Percentiles rank a stretch among this genome's conserved stretches.
Conservation (phyloP, 805 yeast species). For the Wickerhamiella vanderwaltii region DNA sequence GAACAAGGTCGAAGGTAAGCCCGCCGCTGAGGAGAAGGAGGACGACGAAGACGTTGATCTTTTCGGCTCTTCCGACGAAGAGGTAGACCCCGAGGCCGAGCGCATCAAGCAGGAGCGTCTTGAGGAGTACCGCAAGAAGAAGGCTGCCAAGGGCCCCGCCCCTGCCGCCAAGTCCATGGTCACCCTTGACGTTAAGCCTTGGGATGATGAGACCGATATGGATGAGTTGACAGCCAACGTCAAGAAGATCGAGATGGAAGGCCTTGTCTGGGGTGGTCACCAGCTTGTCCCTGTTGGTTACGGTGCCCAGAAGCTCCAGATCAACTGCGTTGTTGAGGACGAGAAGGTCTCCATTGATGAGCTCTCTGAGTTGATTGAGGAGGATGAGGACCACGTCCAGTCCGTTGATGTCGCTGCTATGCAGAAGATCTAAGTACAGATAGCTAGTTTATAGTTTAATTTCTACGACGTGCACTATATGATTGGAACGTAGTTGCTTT, state of each 20-base stretch:
- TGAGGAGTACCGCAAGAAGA: conserved; percentile 95
- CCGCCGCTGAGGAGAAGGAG: conserved; percentile 66
- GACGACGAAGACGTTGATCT: conserved; percentile 89
- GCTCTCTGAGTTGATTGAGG: conserved; percentile 60
- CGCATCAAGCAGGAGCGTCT: conserved; percentile 93
- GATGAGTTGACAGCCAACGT: conserved; percentile 79
- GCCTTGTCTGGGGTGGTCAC: conserved; percentile 94
- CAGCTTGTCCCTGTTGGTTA: conserved; percentile 94
- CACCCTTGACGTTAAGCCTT: conserved; percentile 96
- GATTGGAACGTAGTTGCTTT: too few relatives aligned
- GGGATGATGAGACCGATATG: conserved; percentile 99
- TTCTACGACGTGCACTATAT: background rate
- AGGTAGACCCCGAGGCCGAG: conserved; percentile 95
- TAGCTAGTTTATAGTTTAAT: background rate
- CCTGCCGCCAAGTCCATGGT: conserved; percentile 97
- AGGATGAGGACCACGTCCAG: conserved; percentile 98
- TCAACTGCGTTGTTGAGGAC: conserved; percentile 97
- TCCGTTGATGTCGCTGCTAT: conserved; percentile 98
- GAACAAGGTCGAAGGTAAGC: conserved; percentile 31
- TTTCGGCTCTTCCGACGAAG: conserved; percentile 90
- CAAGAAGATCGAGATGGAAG: conserved; percentile 75
- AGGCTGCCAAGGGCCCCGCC: conserved; percentile 94
- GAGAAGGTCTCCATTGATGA: conserved; percentile 88
- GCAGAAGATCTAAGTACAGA: conserved; percentile 69
- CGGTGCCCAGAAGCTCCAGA: conserved; percentile 99